Evolutionary conservation across 495 filamentous ascomycete genomes (phyloP), one percentile per base, ranked within the genome.

Genomic region (Glutinoglossum americanum): DNA sequence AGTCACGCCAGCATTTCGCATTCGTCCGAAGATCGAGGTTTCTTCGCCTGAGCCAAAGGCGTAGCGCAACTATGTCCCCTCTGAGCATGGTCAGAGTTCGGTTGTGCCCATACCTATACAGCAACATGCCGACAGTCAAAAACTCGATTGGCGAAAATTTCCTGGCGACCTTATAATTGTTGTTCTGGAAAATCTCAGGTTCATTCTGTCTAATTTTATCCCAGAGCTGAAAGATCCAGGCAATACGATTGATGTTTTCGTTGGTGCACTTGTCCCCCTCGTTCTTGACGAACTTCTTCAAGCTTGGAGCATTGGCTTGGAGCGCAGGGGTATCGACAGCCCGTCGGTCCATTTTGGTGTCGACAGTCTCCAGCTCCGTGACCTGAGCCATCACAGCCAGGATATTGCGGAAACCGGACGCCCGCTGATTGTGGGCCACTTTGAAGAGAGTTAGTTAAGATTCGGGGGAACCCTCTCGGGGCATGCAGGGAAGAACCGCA

Each of bases 141-240:
- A 75, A 63, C 54, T 76, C 74, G 2, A 76, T 54, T 6, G 74
- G 74, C 1, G 74, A 67, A 59, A 74, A 76, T 37, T 39, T 65
- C 59, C 27, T 58, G 13, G 44, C 35, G 11, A 3, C 7, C 15
- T 41, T 35, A 15, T 19, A 41, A 3, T 23, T 58, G 11, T 25
- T 15, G 25, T 33, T 53, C 60, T 3, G 56, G 30, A 25, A 64
- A 60, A 56, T 58, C 13, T 59, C 58, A 48, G 19, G 41, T 39
- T 11, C 60, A 63, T 21, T 37, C 61, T 11, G 61, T 28, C 65
- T 53, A 8, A 68, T 60, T 21, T 47, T 44, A 48, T 64, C 59
- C 41, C 62, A 68, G 23, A 56, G 45, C 51, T 63, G 59, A 51
- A 67, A 67, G 26, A 53, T 28, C 23, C 21, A 53, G 4, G 28